phyloP scores from a whole-genome alignment of 1,284 basidiomycete genomes.

The Heterobasidion occidentale region DNA sequence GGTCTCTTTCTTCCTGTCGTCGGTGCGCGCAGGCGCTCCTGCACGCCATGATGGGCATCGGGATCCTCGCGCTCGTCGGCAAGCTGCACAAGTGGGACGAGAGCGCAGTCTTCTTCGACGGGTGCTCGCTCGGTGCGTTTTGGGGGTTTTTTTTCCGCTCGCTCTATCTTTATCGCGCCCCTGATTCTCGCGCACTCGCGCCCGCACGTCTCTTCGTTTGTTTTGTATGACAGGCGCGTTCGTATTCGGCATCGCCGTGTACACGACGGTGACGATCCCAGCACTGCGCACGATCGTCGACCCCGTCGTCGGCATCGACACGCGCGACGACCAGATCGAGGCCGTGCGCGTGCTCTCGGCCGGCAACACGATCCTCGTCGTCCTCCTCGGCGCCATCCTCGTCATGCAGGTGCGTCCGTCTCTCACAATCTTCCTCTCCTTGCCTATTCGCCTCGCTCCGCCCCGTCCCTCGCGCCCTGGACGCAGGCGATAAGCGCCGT shows the following conservation, averaged over 20 bases:
- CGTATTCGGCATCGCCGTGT: conserved; percentile 69
- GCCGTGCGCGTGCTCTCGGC: conserved; percentile 77
- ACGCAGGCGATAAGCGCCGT: background rate
- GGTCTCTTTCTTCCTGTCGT: background rate
- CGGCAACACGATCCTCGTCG: conserved; percentile 76
- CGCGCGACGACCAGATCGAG: conserved; percentile 59
- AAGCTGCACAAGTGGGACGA: conserved; percentile 86
- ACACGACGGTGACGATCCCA: conserved; percentile 74
- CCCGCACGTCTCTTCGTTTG: background rate
- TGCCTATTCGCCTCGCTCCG: background rate
- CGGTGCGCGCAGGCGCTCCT: conserved; percentile 55
- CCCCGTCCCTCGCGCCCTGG: too few species aligned
- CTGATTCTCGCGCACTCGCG: conserved; percentile 1
- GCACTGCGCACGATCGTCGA: conserved; percentile 64
- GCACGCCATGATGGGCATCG: conserved; percentile 74
- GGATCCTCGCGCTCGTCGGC: conserved; percentile 61
- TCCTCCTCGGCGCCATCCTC: conserved; percentile 57
- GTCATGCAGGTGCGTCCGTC: conserved; percentile 54
- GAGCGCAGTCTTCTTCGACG: conserved; percentile 89
- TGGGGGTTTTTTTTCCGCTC: background rate
- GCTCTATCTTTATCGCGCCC: background rate
- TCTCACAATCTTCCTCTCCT: conserved; percentile 2
- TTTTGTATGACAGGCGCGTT: conserved; percentile 49
- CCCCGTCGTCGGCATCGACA: conserved; percentile 47
- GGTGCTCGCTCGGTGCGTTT: conserved; percentile 65